Percentiles rank a stretch among this genome's conserved stretches.
These are phyloP conservation scores for Aspergillus diversus DNA, from an alignment of 495 filamentous ascomycete species.

Conservation along the genomic window DNA sequence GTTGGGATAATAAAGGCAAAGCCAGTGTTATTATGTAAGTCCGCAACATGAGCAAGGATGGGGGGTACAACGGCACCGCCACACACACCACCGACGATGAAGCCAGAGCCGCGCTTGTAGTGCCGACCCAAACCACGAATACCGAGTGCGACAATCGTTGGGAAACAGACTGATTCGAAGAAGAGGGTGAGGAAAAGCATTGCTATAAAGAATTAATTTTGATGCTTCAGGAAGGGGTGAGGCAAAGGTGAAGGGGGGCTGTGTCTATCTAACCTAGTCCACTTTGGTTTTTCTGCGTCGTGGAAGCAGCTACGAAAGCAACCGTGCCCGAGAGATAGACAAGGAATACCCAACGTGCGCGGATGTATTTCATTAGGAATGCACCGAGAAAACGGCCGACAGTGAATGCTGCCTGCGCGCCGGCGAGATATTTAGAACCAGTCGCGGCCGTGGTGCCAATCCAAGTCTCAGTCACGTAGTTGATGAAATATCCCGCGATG, in stretches of 20 bases:
- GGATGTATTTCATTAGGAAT: constrained; percentile 54
- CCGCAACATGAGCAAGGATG: constrained; percentile 52
- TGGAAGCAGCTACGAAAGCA: constrained; percentile 42
- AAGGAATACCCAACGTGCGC: constrained; percentile 56
- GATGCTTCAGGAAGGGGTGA: neutral
- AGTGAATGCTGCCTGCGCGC: constrained; percentile 60
- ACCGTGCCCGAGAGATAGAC: constrained; percentile 43
- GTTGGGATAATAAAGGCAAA: constrained; percentile 61
- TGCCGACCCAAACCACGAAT: constrained; percentile 63
- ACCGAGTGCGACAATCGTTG: constrained; percentile 64
- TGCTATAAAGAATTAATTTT: constrained; percentile 17
- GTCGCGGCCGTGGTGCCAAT: constrained; percentile 39
- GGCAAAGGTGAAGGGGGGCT: neutral
- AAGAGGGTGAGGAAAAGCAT: constrained; percentile 61
- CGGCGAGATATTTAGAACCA: constrained; percentile 57
- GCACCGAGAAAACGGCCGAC: constrained; percentile 57
- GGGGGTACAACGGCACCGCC: constrained; percentile 59
- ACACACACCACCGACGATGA: constrained; percentile 60
- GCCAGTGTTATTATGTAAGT: constrained; percentile 50
- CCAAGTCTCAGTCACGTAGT: constrained; percentile 52
- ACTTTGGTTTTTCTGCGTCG: constrained; percentile 39
- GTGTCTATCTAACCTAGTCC: constrained; percentile 44
- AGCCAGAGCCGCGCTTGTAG: constrained; percentile 60
- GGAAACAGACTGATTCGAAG: constrained; percentile 66
- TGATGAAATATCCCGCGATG: constrained; percentile 69